phyloP scores from a whole-genome alignment of 2,329 filamentous ascomycete species.

The Aquanectria penicillioides region DNA sequence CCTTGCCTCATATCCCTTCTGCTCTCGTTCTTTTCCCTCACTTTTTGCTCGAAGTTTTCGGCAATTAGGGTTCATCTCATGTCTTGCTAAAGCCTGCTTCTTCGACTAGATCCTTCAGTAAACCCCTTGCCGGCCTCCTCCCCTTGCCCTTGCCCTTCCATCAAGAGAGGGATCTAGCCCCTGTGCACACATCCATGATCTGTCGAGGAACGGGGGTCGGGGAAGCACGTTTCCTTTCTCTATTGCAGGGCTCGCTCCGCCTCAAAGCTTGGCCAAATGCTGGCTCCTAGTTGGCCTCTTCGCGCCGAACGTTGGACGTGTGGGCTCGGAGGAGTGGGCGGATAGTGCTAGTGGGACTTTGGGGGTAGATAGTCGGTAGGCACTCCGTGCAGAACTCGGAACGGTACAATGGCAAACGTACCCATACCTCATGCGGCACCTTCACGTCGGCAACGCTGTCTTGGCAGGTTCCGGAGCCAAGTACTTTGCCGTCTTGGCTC shows the following conservation, averaged over 20 bases:
- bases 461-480: slow-evolving; percentile 11
- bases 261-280: slow-evolving; percentile 19
- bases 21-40: neutral
- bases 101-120: too few relatives aligned
- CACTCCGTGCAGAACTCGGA: neutral
- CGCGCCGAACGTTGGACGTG: neutral
- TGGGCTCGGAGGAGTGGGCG: neutral
- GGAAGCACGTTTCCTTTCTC: neutral
- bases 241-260: slow-evolving; percentile 7
- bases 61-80: too few relatives aligned
- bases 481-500: slow-evolving; percentile 25
- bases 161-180: neutral
- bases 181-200: neutral
- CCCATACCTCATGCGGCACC: slow-evolving; percentile 16
- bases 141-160: too few relatives aligned
- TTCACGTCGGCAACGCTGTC: slow-evolving; percentile 13
- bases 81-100: too few relatives aligned
- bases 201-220: neutral
- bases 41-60: too few relatives aligned
- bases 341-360: too few relatives aligned
- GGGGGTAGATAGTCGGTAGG: neutral
- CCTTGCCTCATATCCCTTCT: too few relatives aligned
- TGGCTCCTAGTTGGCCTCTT: neutral
- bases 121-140: too few relatives aligned
- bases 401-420: slow-evolving; percentile 2